These are phyloP conservation scores for Ampelomyces quisqualis DNA, from an alignment of 2,329 filamentous ascomycete genomes.

Conservation along the genomic window DNA sequence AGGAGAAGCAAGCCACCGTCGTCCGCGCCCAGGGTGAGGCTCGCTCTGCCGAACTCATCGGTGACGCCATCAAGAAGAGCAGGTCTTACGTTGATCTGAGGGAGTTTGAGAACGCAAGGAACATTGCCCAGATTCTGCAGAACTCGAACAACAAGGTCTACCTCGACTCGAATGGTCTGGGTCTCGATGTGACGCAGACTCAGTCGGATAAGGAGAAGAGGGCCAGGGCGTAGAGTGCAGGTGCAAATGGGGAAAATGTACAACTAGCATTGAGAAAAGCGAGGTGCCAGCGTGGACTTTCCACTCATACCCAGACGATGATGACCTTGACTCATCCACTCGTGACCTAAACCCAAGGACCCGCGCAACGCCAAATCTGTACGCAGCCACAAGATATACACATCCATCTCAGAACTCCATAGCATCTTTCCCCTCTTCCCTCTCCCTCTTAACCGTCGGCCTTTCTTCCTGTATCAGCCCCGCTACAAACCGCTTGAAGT, in stretches of 20 bases:
- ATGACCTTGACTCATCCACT: constrained; percentile 5
- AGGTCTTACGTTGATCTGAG: constrained; percentile 94
- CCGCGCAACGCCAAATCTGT: not conserved
- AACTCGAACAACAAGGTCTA: constrained; percentile 92
- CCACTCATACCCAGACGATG: constrained; percentile 37
- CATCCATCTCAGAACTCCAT: constrained; percentile 63
- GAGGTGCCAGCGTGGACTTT: constrained; percentile 28
- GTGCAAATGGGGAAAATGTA: constrained; percentile 18
- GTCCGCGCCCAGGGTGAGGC: constrained; percentile 99
- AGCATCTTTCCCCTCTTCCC: constrained; percentile 55
- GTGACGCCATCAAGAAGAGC: constrained; percentile 99
- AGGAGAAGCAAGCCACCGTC: constrained; percentile 99
- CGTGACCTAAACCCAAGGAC: not conserved
- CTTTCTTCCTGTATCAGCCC: constrained; percentile 74
- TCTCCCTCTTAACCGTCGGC: constrained; percentile 52
- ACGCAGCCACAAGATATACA: not conserved
- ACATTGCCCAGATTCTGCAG: constrained; percentile 85
- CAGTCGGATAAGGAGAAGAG: constrained; percentile 44
- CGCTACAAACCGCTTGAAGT: constrained; percentile 80
- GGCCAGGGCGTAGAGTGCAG: constrained; percentile 26
- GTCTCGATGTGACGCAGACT: constrained; percentile 72
- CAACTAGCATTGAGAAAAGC: constrained; percentile 22
- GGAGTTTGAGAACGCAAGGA: constrained; percentile 94
- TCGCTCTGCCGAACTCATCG: constrained; percentile 94
- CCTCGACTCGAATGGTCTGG: constrained; percentile 85